Percentiles rank a stretch among this genome's conserved stretches.
phyloP scores from a whole-genome alignment of 176 grass and related monocot genomes.

The Musa schizocarpa region DNA sequence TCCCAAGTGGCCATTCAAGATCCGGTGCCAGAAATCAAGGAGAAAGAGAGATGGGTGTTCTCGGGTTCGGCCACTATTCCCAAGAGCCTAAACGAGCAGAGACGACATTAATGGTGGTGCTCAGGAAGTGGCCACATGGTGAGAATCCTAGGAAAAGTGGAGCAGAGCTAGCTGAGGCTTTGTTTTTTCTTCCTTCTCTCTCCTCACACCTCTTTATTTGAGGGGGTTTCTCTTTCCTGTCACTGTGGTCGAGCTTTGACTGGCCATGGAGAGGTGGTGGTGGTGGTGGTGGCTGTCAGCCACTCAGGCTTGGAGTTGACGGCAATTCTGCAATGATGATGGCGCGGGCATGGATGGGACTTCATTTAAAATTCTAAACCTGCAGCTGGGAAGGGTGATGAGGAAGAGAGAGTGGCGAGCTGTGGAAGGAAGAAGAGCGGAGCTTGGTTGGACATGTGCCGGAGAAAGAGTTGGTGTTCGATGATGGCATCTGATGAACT shows the following conservation, averaged over 20 bases:
- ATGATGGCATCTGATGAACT: no score
- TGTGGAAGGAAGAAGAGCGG: no score
- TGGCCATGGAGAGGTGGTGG: neutral
- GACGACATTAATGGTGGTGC: neutral
- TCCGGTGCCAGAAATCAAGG: slow-evolving; percentile 6
- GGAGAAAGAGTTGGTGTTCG: no score
- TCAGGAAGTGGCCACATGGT: slow-evolving; percentile 5
- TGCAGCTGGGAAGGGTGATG: no score
- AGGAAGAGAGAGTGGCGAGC: no score
- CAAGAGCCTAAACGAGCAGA: neutral
- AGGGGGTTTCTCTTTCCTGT: neutral
- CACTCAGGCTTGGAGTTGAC: slow-evolving; percentile 1
- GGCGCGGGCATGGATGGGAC: neutral
- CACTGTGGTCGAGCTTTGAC: neutral
- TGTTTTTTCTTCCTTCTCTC: neutral
- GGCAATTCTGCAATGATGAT: slow-evolving; percentile 1
- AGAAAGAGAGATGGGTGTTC: neutral
- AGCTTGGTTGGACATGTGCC: no score
- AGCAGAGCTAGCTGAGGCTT: neutral
- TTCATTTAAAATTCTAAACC: no score
- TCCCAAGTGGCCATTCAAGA: neutral
- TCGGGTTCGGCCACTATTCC: neutral
- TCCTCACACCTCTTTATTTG: no score
- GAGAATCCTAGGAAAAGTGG: neutral
- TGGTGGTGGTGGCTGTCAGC: neutral